A percentile compares a stretch with the other conserved stretches of the same genome.
phyloP scores from a whole-genome alignment of 257 asterid genomes.

The Rauvolfia tetraphylla region DNA sequence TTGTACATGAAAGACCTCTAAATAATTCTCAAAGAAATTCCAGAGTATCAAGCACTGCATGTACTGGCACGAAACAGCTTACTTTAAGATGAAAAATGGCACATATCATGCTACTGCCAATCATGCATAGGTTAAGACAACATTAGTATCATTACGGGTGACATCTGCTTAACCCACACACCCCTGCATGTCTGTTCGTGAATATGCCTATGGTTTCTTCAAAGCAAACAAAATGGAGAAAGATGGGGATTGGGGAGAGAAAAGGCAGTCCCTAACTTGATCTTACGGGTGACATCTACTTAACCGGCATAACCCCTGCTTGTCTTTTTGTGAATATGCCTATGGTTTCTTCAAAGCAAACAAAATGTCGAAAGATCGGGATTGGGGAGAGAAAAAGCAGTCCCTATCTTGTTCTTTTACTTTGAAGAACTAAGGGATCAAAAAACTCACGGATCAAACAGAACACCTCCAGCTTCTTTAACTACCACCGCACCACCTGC shows the following conservation, averaged over 20 bases:
- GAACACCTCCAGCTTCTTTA: slow-evolving; percentile 75
- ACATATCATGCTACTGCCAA: neutral
- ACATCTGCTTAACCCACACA: neutral
- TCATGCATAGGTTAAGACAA: neutral
- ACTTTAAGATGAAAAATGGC: neutral
- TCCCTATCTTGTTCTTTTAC: neutral
- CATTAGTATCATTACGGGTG: neutral
- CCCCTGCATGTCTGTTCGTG: neutral
- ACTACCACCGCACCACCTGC: slow-evolving; percentile 87
- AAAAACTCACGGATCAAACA: slow-evolving; percentile 77
- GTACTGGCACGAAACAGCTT: neutral
- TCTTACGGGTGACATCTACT: neutral
- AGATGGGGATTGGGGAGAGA: neutral
- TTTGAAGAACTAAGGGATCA: neutral
- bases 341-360: neutral
- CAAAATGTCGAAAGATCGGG: neutral
- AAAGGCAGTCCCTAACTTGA: neutral
- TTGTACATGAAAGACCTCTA: neutral
- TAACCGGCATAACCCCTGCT: neutral
- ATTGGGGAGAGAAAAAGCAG: neutral
- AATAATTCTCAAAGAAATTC: neutral
- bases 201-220: neutral
- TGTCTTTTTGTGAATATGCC: neutral
- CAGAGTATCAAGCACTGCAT: neutral
- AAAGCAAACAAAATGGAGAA: neutral